phyloP scores from a whole-genome alignment of 805 yeast species.

The Suhomyces sp. region DNA sequence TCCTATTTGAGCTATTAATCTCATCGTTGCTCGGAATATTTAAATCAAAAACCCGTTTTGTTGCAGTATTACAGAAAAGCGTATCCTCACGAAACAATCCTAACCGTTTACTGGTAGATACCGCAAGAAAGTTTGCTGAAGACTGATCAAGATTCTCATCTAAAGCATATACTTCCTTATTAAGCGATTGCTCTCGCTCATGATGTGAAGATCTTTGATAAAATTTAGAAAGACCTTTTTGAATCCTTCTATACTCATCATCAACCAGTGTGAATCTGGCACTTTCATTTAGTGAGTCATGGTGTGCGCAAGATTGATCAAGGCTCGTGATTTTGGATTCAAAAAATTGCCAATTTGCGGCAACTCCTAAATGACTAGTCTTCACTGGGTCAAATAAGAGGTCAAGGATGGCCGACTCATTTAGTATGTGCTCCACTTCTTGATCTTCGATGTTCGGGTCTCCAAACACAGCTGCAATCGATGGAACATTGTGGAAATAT shows the following conservation, averaged over 20 bases:
- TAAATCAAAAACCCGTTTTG: constrained; percentile 42
- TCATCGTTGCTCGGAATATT: constrained; percentile 38
- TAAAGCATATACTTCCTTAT: constrained; percentile 12
- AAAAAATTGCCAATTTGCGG: constrained; percentile 35
- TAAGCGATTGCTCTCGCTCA: constrained; percentile 13
- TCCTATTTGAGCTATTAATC: constrained; percentile 30
- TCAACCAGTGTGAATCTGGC: constrained; percentile 26
- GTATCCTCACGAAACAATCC: constrained; percentile 47
- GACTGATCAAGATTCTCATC: constrained; percentile 6
- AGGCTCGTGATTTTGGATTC: constrained; percentile 14
- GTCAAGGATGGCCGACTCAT: constrained; percentile 43
- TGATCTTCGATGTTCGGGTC: constrained; percentile 37
- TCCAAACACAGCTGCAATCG: constrained; percentile 49
- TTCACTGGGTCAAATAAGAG: constrained; percentile 32
- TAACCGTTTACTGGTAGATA: constrained; percentile 44
- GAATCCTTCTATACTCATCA: constrained; percentile 36
- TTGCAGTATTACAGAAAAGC: constrained; percentile 49
- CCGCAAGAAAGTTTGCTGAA: constrained; percentile 20
- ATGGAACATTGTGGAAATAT: constrained; percentile 50
- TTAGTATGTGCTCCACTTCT: constrained; percentile 27
- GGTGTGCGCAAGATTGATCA: constrained; percentile 1
- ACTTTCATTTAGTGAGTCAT: constrained; percentile 9
- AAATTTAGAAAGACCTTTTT: constrained; percentile 19
- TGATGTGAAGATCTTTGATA: constrained; percentile 1
- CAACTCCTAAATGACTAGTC: constrained; percentile 26